Percentiles rank a stretch among this genome's conserved stretches.
Evolutionary conservation across 129 eudicot genomes (phyloP).

Genomic region (Escallonia rubra): DNA sequence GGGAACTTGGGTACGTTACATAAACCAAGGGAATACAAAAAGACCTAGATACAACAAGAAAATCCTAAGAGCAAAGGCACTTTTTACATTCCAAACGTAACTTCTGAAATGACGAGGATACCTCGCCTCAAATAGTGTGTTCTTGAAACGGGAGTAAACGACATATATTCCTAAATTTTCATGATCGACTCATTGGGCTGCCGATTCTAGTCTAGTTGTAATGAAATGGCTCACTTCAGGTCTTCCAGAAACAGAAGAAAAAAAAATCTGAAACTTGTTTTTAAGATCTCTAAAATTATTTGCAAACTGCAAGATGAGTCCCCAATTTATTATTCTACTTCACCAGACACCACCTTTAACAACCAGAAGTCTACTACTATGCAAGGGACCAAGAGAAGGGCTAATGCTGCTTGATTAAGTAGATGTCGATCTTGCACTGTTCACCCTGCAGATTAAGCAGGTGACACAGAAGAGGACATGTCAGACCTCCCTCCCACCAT

Average conservation of each 20-base stretch:
- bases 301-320: neutral
- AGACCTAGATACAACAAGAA: too few species aligned
- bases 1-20: too few species aligned
- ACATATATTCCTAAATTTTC: neutral
- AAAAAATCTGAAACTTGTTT: neutral
- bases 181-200: neutral
- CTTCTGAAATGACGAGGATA: too few species aligned
- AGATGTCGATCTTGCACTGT: too few species aligned
- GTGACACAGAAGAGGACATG: constrained; percentile 30
- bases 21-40: too few species aligned
- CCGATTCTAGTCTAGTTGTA: neutral
- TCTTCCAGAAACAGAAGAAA: neutral
- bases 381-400: neutral
- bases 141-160: neutral
- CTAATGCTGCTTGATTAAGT: neutral
- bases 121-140: neutral
- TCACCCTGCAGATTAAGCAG: constrained; percentile 5
- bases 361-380: neutral
- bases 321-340: neutral
- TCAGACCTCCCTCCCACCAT: constrained; percentile 58
- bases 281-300: neutral
- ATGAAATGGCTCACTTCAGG: neutral
- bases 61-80: too few species aligned
- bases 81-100: too few species aligned
- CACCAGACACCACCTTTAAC: neutral